Evolutionary conservation across 2,329 filamentous ascomycete genomes (phyloP).

Genomic region (Botrytis byssoidea): DNA sequence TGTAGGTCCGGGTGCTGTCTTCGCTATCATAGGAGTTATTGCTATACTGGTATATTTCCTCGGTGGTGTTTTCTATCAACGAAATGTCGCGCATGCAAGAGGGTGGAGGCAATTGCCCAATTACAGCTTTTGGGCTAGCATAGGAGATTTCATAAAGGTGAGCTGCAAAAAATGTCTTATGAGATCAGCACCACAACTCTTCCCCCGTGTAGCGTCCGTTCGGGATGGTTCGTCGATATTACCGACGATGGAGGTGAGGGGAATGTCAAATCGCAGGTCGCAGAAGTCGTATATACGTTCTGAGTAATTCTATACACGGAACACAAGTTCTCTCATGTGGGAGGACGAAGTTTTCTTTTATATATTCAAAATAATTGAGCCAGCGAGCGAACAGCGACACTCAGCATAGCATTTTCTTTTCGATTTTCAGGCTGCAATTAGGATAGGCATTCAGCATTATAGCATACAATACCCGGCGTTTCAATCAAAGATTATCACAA

Average conservation of each 20-base stretch:
- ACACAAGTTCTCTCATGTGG: constrained; percentile 17
- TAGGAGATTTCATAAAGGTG: constrained; percentile 82
- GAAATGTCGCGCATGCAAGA: constrained; percentile 88
- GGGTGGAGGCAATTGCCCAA: constrained; percentile 96
- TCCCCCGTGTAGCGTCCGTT: constrained; percentile 36
- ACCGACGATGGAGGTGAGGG: constrained; percentile 37
- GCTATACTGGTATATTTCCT: constrained; percentile 85
- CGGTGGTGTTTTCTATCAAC: constrained; percentile 92
- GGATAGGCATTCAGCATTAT: constrained; percentile 27
- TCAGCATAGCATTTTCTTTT: constrained; percentile 15
- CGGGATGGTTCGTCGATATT: constrained; percentile 36
- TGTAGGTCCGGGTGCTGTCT: constrained; percentile 71
- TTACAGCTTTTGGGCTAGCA: constrained; percentile 86
- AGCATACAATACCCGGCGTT: constrained; percentile 31
- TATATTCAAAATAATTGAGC: constrained; percentile 3
- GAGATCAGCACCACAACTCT: constrained; percentile 31
- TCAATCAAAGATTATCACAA: constrained; percentile 15
- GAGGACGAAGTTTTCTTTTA: constrained; percentile 24
- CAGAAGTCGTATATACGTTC: constrained; percentile 32
- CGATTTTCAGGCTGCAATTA: constrained; percentile 16
- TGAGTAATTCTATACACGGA: constrained; percentile 25
- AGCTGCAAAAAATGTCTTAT: constrained; percentile 39
- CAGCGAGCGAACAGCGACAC: constrained; percentile 10
- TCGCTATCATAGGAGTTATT: constrained; percentile 77
- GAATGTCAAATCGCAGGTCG: constrained; percentile 27